Percentiles rank a stretch among this genome's conserved stretches.
Conservation (phyloP, 148 eudicot genomes). For the Agrostemma githago region DNA sequence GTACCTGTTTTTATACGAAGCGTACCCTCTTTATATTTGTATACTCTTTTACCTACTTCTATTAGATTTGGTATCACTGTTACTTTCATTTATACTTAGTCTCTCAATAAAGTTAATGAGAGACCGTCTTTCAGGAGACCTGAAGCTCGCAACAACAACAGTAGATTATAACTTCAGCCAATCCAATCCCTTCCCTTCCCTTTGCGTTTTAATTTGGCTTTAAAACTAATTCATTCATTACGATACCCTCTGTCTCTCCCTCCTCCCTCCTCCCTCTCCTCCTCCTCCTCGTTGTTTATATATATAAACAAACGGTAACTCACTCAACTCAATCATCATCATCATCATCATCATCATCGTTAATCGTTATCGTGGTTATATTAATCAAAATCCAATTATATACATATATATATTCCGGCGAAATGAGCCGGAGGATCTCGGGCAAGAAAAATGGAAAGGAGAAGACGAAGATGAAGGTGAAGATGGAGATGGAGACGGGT, state of each 20-base stretch:
- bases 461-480: conserved; percentile 19
- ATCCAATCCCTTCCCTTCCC: not conserved
- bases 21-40: no score
- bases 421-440: conserved; percentile 1
- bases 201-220: not conserved
- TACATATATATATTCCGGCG: conserved; percentile 14
- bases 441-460: conserved; percentile 13
- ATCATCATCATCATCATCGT: not conserved
- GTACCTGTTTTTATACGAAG: no score
- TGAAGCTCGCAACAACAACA: no score
- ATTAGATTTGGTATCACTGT: no score
- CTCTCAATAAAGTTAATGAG: no score
- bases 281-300: not conserved
- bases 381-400: no score
- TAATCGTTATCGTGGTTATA: no score
- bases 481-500: no score
- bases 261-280: not conserved
- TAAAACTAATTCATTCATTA: not conserved
- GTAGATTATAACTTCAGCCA: no score
- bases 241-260: not conserved
- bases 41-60: no score
- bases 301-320: not conserved
- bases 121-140: no score
- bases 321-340: not conserved
- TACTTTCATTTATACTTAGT: no score